Evolutionary conservation across 768 basidiomycete species (phyloP).

Genomic region (Clathrus columnatus): DNA sequence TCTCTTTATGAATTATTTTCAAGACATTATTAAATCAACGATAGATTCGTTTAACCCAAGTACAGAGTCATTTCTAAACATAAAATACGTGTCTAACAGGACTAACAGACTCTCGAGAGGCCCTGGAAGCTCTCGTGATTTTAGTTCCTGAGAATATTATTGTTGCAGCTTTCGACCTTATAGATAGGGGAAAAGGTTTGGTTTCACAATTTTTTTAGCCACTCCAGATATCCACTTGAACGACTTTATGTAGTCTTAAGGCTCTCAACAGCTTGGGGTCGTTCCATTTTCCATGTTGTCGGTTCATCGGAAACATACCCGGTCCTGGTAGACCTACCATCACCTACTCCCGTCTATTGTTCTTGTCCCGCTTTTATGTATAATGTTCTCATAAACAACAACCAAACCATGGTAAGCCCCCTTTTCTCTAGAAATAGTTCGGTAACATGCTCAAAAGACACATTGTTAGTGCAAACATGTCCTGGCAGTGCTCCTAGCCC

Average conservation of each 20-base stretch:
- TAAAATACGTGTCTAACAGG: too few species aligned
- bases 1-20: too few species aligned
- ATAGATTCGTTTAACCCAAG: neutral
- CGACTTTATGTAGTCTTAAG: conserved; percentile 42
- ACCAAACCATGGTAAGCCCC: conserved; percentile 52
- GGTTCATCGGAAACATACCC: conserved; percentile 57
- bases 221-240: neutral
- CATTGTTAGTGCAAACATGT: conserved; percentile 89
- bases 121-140: conserved; percentile 44
- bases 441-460: conserved; percentile 10
- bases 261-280: conserved; percentile 48
- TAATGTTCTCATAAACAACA: conserved; percentile 48
- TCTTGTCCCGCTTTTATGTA: conserved; percentile 68
- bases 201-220: conserved; percentile 11
- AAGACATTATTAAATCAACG: neutral
- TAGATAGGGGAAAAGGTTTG: conserved; percentile 63
- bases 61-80: neutral
- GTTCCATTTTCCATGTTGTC: conserved; percentile 55
- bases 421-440: neutral
- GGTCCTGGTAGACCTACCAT: conserved; percentile 42
- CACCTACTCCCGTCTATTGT: conserved; percentile 44
- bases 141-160: conserved; percentile 57
- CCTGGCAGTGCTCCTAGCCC: conserved; percentile 55
- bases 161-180: conserved; percentile 65
- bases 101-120: conserved; percentile 43